These are phyloP conservation scores for Chlorokybus atmophyticus DNA, from an alignment of 139 green algal species.

Conservation along the genomic window DNA sequence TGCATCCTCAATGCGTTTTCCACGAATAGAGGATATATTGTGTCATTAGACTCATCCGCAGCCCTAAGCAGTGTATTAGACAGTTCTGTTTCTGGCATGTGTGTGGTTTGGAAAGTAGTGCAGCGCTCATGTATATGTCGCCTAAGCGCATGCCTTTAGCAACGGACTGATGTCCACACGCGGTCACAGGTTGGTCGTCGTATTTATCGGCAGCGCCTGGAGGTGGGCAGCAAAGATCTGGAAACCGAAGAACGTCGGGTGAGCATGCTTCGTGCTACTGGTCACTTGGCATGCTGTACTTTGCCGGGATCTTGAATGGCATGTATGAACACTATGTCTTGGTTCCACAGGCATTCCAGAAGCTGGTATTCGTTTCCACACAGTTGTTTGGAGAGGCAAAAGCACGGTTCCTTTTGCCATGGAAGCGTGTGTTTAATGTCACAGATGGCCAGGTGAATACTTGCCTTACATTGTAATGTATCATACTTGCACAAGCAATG, in stretches of 20 bases:
- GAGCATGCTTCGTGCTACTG: neutral
- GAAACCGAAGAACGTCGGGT: conserved; percentile 22
- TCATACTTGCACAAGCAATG: too few relatives aligned
- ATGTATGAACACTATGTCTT: neutral
- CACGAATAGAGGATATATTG: neutral
- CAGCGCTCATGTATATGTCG: neutral
- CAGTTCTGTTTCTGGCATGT: too few relatives aligned
- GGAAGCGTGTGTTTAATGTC: conserved; percentile 77
- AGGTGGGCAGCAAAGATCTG: conserved; percentile 33
- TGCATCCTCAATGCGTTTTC: neutral
- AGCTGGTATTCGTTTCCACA: conserved; percentile 87
- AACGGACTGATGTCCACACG: too few relatives aligned
- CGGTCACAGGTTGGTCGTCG: conserved; percentile 44
- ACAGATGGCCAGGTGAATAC: conserved; percentile 58
- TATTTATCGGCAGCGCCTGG: conserved; percentile 54
- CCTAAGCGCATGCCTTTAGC: neutral
- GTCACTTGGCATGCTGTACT: too few relatives aligned
- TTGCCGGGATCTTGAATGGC: neutral
- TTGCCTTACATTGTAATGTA: too few relatives aligned
- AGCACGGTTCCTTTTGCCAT: conserved; percentile 83
- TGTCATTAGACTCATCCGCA: conserved; percentile 3
- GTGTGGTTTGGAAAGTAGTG: conserved; percentile 1
- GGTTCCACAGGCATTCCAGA: conserved; percentile 77
- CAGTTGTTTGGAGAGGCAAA: conserved; percentile 47
- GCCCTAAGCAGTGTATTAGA: too few relatives aligned